These are phyloP conservation scores for Apiosordaria backusii DNA, from an alignment of 495 filamentous ascomycete genomes.

Conservation along the genomic window DNA sequence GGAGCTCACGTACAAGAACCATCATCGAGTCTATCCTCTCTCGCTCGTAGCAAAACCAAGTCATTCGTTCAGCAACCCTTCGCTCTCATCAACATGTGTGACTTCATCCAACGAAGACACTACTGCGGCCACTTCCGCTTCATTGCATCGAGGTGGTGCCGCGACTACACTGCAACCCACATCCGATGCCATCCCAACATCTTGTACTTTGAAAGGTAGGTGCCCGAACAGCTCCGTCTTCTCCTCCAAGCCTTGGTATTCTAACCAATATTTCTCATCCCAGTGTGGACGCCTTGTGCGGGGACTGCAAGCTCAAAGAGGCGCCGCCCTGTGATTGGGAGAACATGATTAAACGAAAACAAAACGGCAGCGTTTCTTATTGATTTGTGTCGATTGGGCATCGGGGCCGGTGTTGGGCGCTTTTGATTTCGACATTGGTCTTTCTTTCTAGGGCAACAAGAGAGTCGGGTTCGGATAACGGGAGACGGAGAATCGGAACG, in stretches of 20 bases:
- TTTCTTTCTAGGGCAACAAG: background rate
- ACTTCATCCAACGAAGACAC: slow-evolving; percentile 25
- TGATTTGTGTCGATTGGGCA: background rate
- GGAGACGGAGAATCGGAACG: background rate
- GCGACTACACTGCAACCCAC: slow-evolving; percentile 21
- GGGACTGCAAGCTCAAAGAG: slow-evolving; percentile 25
- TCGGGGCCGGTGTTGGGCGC: background rate
- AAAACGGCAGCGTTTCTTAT: background rate
- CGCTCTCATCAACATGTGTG: slow-evolving; percentile 12
- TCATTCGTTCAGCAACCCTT: background rate
- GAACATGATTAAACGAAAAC: slow-evolving; percentile 20
- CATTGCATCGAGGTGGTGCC: slow-evolving; percentile 30
- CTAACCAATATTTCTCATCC: background rate
- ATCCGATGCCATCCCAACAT: slow-evolving; percentile 28
- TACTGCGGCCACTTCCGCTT: slow-evolving; percentile 29
- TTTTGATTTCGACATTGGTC: background rate
- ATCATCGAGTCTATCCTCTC: background rate
- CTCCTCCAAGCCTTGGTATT: background rate
- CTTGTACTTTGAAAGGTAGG: slow-evolving; percentile 24
- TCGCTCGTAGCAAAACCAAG: background rate
- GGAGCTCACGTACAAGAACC: background rate
- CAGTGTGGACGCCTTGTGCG: slow-evolving; percentile 18
- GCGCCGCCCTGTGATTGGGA: slow-evolving; percentile 22
- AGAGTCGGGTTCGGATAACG: background rate
- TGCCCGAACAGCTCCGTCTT: background rate